Evolutionary conservation across 306 rosid species (phyloP).

Genomic region (Fagus sylvatica): DNA sequence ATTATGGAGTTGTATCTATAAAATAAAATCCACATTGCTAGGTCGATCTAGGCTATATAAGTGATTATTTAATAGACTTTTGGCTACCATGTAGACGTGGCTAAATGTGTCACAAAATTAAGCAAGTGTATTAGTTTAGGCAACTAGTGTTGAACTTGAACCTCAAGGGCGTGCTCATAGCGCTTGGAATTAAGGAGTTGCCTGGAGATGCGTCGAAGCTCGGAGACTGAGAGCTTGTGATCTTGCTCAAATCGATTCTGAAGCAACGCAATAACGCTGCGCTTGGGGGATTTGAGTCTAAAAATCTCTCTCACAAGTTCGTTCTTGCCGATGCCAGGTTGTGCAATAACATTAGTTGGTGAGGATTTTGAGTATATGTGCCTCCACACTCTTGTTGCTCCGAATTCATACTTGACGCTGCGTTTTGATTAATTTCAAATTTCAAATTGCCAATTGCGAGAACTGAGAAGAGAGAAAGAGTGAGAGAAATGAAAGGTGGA

Average conservation of each 20-base stretch:
- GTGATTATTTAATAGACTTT: too few species aligned
- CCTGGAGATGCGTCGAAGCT: conserved; percentile 50
- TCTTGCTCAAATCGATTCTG: conserved; percentile 45
- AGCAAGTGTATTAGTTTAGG: too few species aligned
- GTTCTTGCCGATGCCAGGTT: conserved; percentile 1
- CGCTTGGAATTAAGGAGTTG: conserved; percentile 55
- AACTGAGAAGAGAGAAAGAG: background rate
- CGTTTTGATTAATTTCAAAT: background rate
- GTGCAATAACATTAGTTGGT: background rate
- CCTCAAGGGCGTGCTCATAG: conserved; percentile 66
- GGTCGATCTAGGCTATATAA: too few species aligned
- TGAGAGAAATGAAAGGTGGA: background rate
- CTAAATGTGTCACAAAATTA: too few species aligned
- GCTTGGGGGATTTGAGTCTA: conserved; percentile 23
- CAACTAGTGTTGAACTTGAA: conserved; percentile 7
- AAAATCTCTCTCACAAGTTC: conserved; percentile 37
- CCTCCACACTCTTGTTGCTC: conserved; percentile 25
- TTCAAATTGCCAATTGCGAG: background rate
- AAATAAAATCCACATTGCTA: too few species aligned
- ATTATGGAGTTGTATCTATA: too few species aligned
- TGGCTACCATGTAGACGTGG: too few species aligned
- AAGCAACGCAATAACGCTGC: conserved; percentile 40
- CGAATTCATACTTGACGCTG: conserved; percentile 28
- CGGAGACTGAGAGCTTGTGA: conserved; percentile 37
- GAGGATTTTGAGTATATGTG: conserved; percentile 26